Base-by-base conservation (phyloP, 495 filamentous ascomycete genomes). In the Aspergillus haitiensis region DNA sequence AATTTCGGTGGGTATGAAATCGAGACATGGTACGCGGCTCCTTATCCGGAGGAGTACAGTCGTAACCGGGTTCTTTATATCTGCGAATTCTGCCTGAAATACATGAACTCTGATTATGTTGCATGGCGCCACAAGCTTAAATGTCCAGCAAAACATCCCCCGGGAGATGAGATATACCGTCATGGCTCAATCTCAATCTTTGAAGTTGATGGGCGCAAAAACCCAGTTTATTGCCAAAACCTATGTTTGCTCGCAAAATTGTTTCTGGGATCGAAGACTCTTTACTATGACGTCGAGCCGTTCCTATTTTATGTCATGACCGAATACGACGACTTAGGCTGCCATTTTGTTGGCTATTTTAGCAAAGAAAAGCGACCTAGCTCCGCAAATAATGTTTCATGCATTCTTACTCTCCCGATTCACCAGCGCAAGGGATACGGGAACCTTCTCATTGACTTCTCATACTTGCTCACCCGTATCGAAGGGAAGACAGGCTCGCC, bases 291-390 rank as follows among this genome's bases (percentile, higher is more conserved):
- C 66, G 94, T 98, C 5, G 95, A 98, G 59, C 94, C 94, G 0
- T 98, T 98, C 69, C 76, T 98, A 15, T 98, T 98, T 79, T 98
- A 98, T 73, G 92, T 98, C 48, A 93, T 98, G 82, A 96, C 92
- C 52, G 94, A 98, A 70, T 93, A 87, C 64, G 92, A 98, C 65
- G 91, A 96, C 36, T 75, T 88, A 37, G 94, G 94, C 16, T 97
- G 92, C 68, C 94, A 98, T 71, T 97, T 98, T 67, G 95, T 98
- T 45, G 94, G 94, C 15, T 98, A 98, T 70, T 98, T 98, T 68
- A 98, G 95, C 56, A 98, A 98, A 76, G 94, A 98, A 71, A 98
- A 98, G 75, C 84, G 94, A n/a, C 89, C 89, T 5, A 93, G 90
- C 70, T 93, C 90, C 46, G 88, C 90, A 60, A 97, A 98, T 69